phyloP scores from a whole-genome alignment of 108 stramenopile species.

The Ochromonas danica region DNA sequence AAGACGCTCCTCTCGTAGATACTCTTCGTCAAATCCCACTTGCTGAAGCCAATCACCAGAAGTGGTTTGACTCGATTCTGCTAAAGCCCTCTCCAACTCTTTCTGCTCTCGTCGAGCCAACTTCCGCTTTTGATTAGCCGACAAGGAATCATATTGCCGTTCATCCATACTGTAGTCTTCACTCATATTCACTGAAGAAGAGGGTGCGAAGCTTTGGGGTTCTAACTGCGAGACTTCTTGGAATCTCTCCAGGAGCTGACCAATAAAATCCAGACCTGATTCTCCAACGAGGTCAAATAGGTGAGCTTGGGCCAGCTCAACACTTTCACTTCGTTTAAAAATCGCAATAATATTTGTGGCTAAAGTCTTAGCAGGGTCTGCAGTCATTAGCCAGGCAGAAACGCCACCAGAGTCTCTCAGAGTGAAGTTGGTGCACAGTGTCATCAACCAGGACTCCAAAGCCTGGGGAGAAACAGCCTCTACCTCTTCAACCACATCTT shows the following conservation, averaged over 20 bases:
- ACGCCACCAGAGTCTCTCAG: no score
- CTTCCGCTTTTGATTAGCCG: constrained; percentile 36
- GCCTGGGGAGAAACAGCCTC: no score
- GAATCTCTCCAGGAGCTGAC: not conserved
- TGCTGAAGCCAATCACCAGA: constrained; percentile 49
- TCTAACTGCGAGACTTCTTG: not conserved
- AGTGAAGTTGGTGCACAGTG: no score
- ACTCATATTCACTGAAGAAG: not conserved
- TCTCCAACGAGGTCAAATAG: not conserved
- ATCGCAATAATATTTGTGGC: no score
- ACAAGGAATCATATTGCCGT: not conserved
- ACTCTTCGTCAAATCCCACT: constrained; percentile 51
- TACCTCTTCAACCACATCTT: no score
- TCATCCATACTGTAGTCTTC: not conserved
- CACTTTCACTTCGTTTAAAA: no score
- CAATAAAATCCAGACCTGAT: not conserved
- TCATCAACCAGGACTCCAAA: no score
- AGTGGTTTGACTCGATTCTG: not conserved
- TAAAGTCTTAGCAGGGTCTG: no score
- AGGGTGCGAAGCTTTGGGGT: not conserved
- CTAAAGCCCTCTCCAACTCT: not conserved
- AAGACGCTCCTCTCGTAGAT: constrained; percentile 47
- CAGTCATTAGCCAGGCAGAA: no score
- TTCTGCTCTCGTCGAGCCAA: constrained; percentile 1
- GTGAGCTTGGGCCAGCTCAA: not conserved